Percentiles rank a stretch among this genome's conserved stretches.
Evolutionary conservation across 2,329 filamentous ascomycete genomes (phyloP).

Genomic region (Xylariales sp.): DNA sequence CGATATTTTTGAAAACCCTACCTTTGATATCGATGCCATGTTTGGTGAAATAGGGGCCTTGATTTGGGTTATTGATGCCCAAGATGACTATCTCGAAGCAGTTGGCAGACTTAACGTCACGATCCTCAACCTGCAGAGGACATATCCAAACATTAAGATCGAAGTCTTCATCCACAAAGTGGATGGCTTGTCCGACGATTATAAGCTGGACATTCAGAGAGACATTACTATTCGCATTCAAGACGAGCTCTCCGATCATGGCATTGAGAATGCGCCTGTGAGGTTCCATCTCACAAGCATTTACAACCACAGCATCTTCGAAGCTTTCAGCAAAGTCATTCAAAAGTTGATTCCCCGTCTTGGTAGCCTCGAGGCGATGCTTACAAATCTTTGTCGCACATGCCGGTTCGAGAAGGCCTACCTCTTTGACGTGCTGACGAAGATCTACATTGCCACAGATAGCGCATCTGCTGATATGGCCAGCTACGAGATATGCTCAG

Average conservation of each 20-base stretch:
- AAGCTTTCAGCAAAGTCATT: constrained; percentile 97
- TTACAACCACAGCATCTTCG: constrained; percentile 97
- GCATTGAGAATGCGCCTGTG: constrained; percentile 88
- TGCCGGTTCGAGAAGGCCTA: constrained; percentile 98
- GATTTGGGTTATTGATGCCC: constrained; percentile 98
- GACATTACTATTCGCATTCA: constrained; percentile 96
- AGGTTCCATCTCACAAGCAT: constrained; percentile 96
- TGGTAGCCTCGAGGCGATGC: constrained; percentile 85
- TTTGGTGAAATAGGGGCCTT: constrained; percentile 92
- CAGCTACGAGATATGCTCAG: constrained; percentile 96
- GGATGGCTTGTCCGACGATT: constrained; percentile 94
- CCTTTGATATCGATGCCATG: constrained; percentile 87
- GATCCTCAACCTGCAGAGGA: constrained; percentile 82
- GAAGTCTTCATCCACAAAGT: constrained; percentile 99
- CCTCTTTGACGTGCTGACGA: constrained; percentile 94
- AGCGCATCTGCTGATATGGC: constrained; percentile 90
- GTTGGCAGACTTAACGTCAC: constrained; percentile 83
- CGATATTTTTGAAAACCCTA: constrained; percentile 80
- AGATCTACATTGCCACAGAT: constrained; percentile 98
- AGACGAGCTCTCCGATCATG: constrained; percentile 89
- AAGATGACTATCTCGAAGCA: constrained; percentile 94
- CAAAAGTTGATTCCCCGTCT: constrained; percentile 95
- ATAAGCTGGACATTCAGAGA: constrained; percentile 90
- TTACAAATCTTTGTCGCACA: constrained; percentile 89
- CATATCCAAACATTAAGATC: constrained; percentile 90